A percentile compares a stretch with the other conserved stretches of the same genome.
phyloP scores from a whole-genome alignment of 2,329 filamentous ascomycete genomes.

The Penicillium freii region DNA sequence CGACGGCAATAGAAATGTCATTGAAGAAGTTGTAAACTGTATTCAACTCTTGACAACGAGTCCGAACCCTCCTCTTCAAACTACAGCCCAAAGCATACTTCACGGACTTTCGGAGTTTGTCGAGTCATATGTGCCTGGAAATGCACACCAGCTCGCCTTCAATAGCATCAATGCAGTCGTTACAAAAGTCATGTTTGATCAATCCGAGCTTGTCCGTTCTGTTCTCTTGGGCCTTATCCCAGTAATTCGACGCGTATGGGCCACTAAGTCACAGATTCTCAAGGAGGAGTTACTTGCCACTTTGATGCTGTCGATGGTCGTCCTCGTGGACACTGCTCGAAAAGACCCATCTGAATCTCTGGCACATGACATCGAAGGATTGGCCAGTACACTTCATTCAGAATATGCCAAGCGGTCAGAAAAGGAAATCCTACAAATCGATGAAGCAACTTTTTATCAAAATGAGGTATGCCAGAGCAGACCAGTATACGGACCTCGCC shows the following conservation, averaged over 20 bases:
- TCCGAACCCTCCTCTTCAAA: slow-evolving; percentile 64
- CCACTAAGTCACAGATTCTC: slow-evolving; percentile 60
- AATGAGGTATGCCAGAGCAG: slow-evolving; percentile 35
- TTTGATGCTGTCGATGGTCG: slow-evolving; percentile 65
- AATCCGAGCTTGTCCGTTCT: slow-evolving; percentile 60
- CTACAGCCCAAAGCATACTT: slow-evolving; percentile 57
- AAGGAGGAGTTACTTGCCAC: slow-evolving; percentile 76
- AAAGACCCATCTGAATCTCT: slow-evolving; percentile 41
- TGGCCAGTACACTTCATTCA: slow-evolving; percentile 68
- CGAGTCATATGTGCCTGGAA: slow-evolving; percentile 55
- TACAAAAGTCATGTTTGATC: slow-evolving; percentile 64
- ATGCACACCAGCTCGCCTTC: slow-evolving; percentile 70
- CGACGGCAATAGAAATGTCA: slow-evolving; percentile 35
- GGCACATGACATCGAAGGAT: slow-evolving; percentile 55
- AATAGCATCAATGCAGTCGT: slow-evolving; percentile 71
- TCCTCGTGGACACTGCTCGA: slow-evolving; percentile 48
- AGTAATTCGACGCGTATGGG: slow-evolving; percentile 74
- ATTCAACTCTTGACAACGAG: slow-evolving; percentile 63
- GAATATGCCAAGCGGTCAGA: slow-evolving; percentile 75
- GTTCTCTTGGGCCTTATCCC: slow-evolving; percentile 64
- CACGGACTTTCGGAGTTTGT: slow-evolving; percentile 61
- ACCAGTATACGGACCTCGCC: slow-evolving; percentile 37
- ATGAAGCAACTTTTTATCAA: slow-evolving; percentile 64
- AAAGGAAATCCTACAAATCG: slow-evolving; percentile 71
- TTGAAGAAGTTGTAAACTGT: slow-evolving; percentile 62